A percentile compares a stretch with the other conserved stretches of the same genome.
Conservation (phyloP, 306 rosid species). For the Vachellia pachyceras region DNA sequence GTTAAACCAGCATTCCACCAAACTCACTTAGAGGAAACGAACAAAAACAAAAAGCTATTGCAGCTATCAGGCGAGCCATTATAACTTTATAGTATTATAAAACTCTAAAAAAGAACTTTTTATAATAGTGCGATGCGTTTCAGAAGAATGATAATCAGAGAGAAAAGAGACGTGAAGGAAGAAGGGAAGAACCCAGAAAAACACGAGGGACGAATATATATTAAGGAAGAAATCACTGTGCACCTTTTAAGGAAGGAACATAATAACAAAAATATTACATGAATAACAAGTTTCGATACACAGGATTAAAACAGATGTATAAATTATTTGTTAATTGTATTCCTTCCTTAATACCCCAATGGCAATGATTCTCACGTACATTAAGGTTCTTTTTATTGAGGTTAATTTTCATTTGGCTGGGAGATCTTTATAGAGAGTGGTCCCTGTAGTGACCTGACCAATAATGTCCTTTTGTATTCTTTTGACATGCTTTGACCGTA, state of each 20-base stretch:
- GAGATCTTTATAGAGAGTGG: slow-evolving; percentile 44
- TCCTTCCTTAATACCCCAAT: no score
- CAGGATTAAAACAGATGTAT: no score
- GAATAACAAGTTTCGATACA: no score
- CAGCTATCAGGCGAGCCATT: not conserved
- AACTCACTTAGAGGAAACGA: not conserved
- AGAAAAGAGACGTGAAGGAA: not conserved
- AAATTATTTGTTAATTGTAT: no score
- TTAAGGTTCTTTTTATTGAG: no score
- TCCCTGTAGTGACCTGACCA: slow-evolving; percentile 47
- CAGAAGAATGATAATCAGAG: not conserved
- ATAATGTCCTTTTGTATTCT: slow-evolving; percentile 61
- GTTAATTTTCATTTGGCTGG: no score
- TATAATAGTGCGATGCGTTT: not conserved
- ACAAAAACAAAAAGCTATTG: not conserved
- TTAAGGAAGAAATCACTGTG: no score
- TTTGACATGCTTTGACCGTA: slow-evolving; percentile 87
- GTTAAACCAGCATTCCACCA: not conserved
- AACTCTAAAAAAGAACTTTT: not conserved
- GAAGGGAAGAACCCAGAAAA: slow-evolving; percentile 13
- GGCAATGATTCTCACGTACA: no score
- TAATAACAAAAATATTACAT: no score
- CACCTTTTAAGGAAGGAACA: no score
- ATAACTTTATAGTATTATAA: not conserved
- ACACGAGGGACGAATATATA: not conserved